A percentile compares a stretch with the other conserved stretches of the same genome.
These are phyloP conservation scores for Coemansia furcata DNA, from an alignment of 192 early-diverging fungal genomes.

Conservation along the genomic window DNA sequence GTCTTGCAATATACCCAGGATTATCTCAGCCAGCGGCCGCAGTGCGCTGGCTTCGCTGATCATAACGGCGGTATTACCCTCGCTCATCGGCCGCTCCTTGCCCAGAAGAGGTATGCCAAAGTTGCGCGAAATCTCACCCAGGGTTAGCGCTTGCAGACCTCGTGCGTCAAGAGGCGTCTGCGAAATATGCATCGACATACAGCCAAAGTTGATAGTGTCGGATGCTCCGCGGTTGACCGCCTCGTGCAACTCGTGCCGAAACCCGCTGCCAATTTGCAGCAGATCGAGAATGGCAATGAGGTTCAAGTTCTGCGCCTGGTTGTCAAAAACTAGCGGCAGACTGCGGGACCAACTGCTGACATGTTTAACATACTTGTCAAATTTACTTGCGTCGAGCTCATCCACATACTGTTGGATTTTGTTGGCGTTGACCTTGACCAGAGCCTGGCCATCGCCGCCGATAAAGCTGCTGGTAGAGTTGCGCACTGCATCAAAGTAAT, in stretches of 20 bases:
- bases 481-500: conserved; percentile 47
- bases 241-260: conserved; percentile 62
- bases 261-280: conserved; percentile 79
- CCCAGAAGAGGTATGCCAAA: conserved; percentile 74
- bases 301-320: conserved; percentile 71
- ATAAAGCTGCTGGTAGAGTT: conserved; percentile 30
- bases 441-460: conserved; percentile 8
- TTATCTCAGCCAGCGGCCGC: conserved; percentile 61
- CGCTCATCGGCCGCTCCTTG: conserved; percentile 56
- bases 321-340: conserved; percentile 78
- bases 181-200: conserved; percentile 80
- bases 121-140: conserved; percentile 61
- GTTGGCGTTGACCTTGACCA: conserved; percentile 39
- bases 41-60: conserved; percentile 64
- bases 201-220: conserved; percentile 76
- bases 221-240: conserved; percentile 67
- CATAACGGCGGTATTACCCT: conserved; percentile 54
- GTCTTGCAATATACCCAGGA: conserved; percentile 66
- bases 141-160: conserved; percentile 57
- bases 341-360: conserved; percentile 53
- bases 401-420: conserved; percentile 35
- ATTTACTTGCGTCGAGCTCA: conserved; percentile 29
- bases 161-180: conserved; percentile 58
- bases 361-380: conserved; percentile 32
- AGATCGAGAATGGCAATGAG: conserved; percentile 71